phyloP scores from a whole-genome alignment of 2,329 filamentous ascomycete species.

The Sordariomycetes sp. region DNA sequence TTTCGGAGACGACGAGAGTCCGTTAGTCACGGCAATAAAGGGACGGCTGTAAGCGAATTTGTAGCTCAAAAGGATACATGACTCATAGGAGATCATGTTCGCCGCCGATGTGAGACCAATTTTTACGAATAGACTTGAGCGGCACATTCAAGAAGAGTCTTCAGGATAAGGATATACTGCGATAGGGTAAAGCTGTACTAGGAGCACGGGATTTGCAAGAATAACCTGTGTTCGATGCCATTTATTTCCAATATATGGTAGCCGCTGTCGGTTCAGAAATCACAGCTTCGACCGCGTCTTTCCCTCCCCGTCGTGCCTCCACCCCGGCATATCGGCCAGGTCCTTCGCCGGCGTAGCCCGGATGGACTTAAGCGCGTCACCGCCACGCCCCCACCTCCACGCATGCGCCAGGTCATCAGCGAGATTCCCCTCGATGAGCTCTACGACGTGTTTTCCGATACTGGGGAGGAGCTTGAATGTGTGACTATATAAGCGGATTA shows the following conservation, averaged over 20 bases:
- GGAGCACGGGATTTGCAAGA: too few relatives aligned
- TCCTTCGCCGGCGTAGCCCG: slow-evolving; percentile 26
- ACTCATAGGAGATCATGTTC: too few relatives aligned
- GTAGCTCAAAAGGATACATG: too few relatives aligned
- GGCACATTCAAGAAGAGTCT: too few relatives aligned
- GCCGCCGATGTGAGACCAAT: too few relatives aligned
- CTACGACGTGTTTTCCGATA: slow-evolving; percentile 31
- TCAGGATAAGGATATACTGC: too few relatives aligned
- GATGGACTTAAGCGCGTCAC: slow-evolving; percentile 26
- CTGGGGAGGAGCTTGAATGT: slow-evolving; percentile 30
- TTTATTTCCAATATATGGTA: background rate
- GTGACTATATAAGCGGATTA: slow-evolving; percentile 15
- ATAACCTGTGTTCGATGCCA: too few relatives aligned
- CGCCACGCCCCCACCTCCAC: slow-evolving; percentile 31
- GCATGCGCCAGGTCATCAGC: slow-evolving; percentile 21
- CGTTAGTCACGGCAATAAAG: too few relatives aligned
- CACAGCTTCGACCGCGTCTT: background rate
- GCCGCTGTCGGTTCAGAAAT: background rate
- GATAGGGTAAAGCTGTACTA: too few relatives aligned
- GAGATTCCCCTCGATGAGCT: slow-evolving; percentile 25
- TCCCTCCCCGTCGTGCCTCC: slow-evolving; percentile 14
- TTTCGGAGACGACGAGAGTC: too few relatives aligned
- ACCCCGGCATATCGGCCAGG: slow-evolving; percentile 28
- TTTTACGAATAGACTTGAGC: too few relatives aligned
- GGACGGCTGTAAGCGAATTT: too few relatives aligned